Evolutionary conservation across 1,284 basidiomycete species (phyloP).

Genomic region (Melampsora larici-populina): DNA sequence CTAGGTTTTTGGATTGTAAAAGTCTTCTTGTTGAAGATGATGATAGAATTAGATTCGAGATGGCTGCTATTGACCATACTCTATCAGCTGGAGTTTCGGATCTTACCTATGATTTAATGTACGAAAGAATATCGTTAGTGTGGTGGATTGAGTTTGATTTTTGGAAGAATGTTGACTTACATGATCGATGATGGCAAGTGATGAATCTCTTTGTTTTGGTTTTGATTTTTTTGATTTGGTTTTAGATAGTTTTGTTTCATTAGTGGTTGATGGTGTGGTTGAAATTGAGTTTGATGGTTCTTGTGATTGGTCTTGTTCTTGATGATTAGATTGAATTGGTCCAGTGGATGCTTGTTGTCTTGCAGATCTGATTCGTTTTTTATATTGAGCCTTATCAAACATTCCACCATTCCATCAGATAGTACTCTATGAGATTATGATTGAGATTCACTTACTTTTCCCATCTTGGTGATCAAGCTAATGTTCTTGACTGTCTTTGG

Average conservation of each 20-base stretch:
- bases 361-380: slow-evolving; percentile 34
- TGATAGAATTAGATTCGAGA: slow-evolving; percentile 29
- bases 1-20: slow-evolving; percentile 31
- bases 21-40: slow-evolving; percentile 32
- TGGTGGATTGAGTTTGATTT: not conserved
- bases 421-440: too few species aligned
- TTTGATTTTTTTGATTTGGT: slow-evolving; percentile 10
- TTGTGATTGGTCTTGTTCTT: not conserved
- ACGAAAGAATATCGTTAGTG: not conserved
- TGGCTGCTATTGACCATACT: slow-evolving; percentile 32
- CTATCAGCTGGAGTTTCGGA: slow-evolving; percentile 24
- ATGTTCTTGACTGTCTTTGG: too few species aligned
- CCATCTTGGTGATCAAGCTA: too few species aligned
- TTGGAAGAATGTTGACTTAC: not conserved
- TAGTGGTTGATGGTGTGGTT: not conserved
- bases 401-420: too few species aligned
- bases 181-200: slow-evolving; percentile 32
- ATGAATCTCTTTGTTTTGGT: slow-evolving; percentile 14
- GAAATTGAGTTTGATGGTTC: too few species aligned
- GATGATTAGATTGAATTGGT: not conserved
- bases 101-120: not conserved
- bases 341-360: slow-evolving; percentile 19
- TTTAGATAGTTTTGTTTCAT: not conserved
- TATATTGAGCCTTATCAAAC: slow-evolving; percentile 35
- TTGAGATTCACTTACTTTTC: too few species aligned